These are phyloP conservation scores for Hyaloscypha hepaticicola DNA, from an alignment of 495 filamentous ascomycete genomes.

Conservation along the genomic window DNA sequence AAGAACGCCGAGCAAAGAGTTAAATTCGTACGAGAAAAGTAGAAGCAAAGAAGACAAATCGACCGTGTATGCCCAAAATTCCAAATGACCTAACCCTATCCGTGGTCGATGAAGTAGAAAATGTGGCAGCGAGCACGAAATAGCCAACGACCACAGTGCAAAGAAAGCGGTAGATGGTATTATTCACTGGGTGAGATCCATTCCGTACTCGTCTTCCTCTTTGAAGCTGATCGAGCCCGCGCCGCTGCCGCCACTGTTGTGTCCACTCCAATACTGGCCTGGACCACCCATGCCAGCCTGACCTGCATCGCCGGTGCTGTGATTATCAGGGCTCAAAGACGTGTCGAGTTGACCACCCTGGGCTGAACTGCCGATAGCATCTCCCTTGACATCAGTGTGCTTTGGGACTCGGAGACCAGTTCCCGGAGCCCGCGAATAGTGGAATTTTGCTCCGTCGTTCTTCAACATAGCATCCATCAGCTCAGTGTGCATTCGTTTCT, in stretches of 20 bases:
- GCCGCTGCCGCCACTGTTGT: slow-evolving; percentile 60
- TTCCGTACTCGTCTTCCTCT: slow-evolving; percentile 85
- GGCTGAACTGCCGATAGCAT: slow-evolving; percentile 49
- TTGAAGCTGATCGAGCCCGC: slow-evolving; percentile 67
- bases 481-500: slow-evolving; percentile 91
- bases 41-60: slow-evolving; percentile 35
- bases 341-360: slow-evolving; percentile 51
- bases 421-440: slow-evolving; percentile 81
- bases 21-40: slow-evolving; percentile 28
- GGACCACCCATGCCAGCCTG: slow-evolving; percentile 45
- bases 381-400: slow-evolving; percentile 88
- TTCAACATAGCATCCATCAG: slow-evolving; percentile 79
- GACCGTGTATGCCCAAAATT: slow-evolving; percentile 8
- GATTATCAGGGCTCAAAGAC: slow-evolving; percentile 69
- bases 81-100: not conserved
- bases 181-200: slow-evolving; percentile 63
- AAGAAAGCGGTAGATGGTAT: slow-evolving; percentile 34
- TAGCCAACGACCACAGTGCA: not conserved
- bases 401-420: slow-evolving; percentile 86
- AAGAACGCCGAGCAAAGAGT: slow-evolving; percentile 26
- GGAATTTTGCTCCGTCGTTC: slow-evolving; percentile 68
- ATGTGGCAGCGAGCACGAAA: not conserved
- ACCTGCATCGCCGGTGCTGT: slow-evolving; percentile 54
- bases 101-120: not conserved
- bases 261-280: slow-evolving; percentile 70